Base-by-base conservation (phyloP, 352 stramenopile species). In the Phytophthora colocasiae region DNA sequence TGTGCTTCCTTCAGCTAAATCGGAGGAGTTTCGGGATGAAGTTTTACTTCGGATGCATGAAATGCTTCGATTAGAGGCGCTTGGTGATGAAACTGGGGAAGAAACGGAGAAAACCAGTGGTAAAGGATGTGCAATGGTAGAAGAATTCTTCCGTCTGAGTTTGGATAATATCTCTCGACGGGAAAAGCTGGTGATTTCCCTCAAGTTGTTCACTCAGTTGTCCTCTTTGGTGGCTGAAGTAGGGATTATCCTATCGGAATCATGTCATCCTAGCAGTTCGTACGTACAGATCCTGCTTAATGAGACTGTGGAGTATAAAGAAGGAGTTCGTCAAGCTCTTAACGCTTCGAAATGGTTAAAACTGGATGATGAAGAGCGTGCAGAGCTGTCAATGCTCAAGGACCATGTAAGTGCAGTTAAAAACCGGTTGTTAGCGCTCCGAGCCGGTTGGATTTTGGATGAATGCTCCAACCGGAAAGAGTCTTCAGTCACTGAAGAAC, bases 351-450 rank as follows among this genome's bases (percentile, higher is more conserved):
- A 54, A 8, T 67, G 62, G 64, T 10, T 24, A n/a, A 3, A 54
- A 14, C 40, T 78, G 19, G 27, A 38, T 2, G 60, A 60, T 7
- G 40, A 71, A 1, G 34, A 65, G 14, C 57, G 69, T 2, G 26
- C 43, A 3, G 43, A 61, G 5, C 63, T 77, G 15, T 39, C 69
- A 1, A 40, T 47, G 8, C 24, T 85, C 14, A 44, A 34, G 24
- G 36, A 66, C 31, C 54, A 75, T 38, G 52, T 83, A 44, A 67
- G 64, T 45, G 58, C 69, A 15, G 63, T 82, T 24, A 88, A 84
- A 50, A 59, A 56, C n/a, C 82, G 72, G 0, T 50, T 94, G n/a
- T 61, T 90, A 9, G 86, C 83, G 4, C 59, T 94, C 22, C 80
- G 85, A 52, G 77, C 68, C 9, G 73, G 69, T 10, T 89, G 85